Evolutionary conservation across 2,329 filamentous ascomycete genomes (phyloP), one percentile per base, ranked within the genome.

Genomic region (Aureobasidium sp.): DNA sequence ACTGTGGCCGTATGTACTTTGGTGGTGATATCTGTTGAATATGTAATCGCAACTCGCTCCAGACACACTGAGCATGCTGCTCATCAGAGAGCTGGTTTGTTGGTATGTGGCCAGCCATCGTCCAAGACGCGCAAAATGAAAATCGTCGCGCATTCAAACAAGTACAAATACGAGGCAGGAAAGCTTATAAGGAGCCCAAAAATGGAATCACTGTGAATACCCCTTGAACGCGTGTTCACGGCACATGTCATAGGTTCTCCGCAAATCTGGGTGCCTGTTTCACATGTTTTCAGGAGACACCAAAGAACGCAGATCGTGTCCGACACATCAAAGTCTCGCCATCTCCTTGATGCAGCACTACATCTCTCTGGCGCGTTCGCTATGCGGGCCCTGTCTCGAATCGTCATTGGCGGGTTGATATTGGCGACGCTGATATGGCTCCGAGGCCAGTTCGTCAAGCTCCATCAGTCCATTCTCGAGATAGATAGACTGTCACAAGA

Each of bases 361-460:
- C 41, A 27, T 20, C 8, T 9, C 26, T 32, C 26, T 32, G 23
- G 23, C 20, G 42, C 26, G 29, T 57, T 57, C 39, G 55, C 41
- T 29, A 59, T 59, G 55, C 55, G 55, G n/a, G 55, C 55, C 8
- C 4, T 47, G 27, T 59, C 55, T 15, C 46, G 57, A 13, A 41
- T 60, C 17, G 15, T 60, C 27, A 7, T 60, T 8, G 41, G 46
- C 36, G 57, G 44, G 34, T 17, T 60, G 46, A 60, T 60, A 23
- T 5, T 60, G n/a, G 34, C 17, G n/a, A 51, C 57, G 34, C 36
- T 60, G 57, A 26, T 60, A 15, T 60, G 57, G 57, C 44, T 60
- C 10, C 29, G n/a, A 26, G 36, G 44, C 17, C 57, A 60, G n/a
- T 50, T 60, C 26, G 27, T 15, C 8, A 60, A 27, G n/a, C 57